Conservation (phyloP, 148 eudicot species). For the Arctostaphylos glauca region DNA sequence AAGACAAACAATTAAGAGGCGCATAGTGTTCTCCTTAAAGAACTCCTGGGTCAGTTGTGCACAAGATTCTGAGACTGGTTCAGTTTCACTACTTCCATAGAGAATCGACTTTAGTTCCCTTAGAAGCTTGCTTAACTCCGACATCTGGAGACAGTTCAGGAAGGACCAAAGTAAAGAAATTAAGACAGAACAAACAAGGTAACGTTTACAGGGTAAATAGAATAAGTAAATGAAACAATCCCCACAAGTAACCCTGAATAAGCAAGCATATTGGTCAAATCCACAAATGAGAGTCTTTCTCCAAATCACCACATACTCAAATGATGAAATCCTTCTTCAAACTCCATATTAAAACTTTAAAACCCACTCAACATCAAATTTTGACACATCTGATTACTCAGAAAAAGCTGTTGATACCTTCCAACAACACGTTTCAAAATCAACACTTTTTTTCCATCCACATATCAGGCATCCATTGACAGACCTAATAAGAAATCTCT, state of each 20-base stretch:
- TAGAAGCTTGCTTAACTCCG: conserved; percentile 62
- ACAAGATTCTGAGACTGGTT: conserved; percentile 92
- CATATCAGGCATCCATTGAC: neutral
- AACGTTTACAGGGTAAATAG: neutral
- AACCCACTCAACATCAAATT: neutral
- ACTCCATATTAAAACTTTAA: neutral
- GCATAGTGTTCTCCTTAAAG: conserved; percentile 74
- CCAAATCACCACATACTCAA: neutral
- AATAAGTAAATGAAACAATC: neutral
- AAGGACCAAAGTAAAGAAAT: neutral
- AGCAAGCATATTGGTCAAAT: conserved; percentile 7
- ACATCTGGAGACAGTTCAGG: conserved; percentile 42
- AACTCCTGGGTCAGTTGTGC: conserved; percentile 91
- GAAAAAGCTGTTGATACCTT: neutral
- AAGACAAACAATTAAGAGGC: conserved; percentile 61
- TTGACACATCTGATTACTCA: neutral
- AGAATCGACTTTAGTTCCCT: conserved; percentile 75
- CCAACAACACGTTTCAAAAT: neutral
- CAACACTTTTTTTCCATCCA: no score
- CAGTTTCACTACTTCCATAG: conserved; percentile 88
- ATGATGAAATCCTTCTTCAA: neutral
- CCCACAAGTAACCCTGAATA: neutral
- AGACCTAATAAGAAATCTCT: neutral
- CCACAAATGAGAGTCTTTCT: neutral
- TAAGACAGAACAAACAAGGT: neutral